Percentiles rank a stretch among this genome's conserved stretches.
These are phyloP conservation scores for Globisporangium alternatum DNA, from an alignment of 352 stramenopile species.

Conservation along the genomic window DNA sequence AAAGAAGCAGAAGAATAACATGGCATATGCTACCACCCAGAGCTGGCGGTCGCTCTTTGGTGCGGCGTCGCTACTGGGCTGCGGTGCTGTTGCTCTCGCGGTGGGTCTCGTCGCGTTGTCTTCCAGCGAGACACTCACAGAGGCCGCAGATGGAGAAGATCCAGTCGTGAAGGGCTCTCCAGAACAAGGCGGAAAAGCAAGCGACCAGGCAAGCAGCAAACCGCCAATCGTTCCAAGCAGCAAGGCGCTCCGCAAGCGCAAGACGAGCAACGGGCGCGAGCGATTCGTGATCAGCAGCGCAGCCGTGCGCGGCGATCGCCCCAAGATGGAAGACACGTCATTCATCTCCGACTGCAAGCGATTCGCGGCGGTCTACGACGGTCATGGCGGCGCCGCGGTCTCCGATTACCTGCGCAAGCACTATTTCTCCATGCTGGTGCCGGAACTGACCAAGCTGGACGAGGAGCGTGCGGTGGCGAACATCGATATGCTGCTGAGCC, in stretches of 20 bases:
- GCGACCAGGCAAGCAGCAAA: background rate
- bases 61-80: background rate
- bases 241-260: conserved; percentile 38
- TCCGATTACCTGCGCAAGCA: conserved; percentile 63
- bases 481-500: background rate
- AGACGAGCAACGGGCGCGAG: conserved; percentile 35
- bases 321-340: conserved; percentile 83
- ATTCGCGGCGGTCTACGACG: conserved; percentile 82
- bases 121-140: background rate
- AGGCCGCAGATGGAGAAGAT: background rate
- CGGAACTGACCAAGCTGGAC: conserved; percentile 42
- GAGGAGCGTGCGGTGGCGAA: conserved; percentile 15
- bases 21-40: background rate
- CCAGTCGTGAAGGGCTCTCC: background rate
- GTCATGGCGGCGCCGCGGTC: conserved; percentile 69
- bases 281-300: conserved; percentile 58
- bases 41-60: conserved; percentile 7
- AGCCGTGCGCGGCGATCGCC: conserved; percentile 67
- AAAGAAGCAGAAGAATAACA: background rate
- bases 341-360: conserved; percentile 80
- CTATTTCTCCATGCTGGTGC: conserved; percentile 53
- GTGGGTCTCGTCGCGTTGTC: background rate
- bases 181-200: background rate
- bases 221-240: background rate
- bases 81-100: background rate